Evolutionary conservation across 148 eudicot genomes (phyloP).

Genomic region (Persicaria maculosa): DNA sequence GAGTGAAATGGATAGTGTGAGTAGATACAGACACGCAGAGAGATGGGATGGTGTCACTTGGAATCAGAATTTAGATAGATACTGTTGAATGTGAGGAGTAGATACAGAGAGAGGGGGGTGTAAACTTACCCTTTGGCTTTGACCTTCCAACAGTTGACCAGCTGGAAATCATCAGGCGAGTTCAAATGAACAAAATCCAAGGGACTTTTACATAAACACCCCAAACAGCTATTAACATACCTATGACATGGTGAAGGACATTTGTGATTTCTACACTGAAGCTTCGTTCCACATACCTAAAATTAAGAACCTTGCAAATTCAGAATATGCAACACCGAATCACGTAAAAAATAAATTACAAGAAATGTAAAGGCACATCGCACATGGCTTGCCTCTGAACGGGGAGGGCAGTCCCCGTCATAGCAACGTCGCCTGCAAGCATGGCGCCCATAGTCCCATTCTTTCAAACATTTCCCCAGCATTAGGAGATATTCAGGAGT

Average conservation of each 20-base stretch:
- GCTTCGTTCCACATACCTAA: conserved; percentile 93
- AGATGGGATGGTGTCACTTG: not conserved
- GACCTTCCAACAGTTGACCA: too few relatives aligned
- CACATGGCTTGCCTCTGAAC: conserved; percentile 60
- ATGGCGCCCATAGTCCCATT: conserved; percentile 95
- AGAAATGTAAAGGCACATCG: not conserved
- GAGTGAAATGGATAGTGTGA: too few relatives aligned
- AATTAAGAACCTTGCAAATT: conserved; percentile 21
- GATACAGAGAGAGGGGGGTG: too few relatives aligned
- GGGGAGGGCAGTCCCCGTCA: conserved; percentile 92
- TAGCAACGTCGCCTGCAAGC: conserved; percentile 95
- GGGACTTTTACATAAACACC: too few relatives aligned
- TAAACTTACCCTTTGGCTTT: too few relatives aligned
- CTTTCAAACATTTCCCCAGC: conserved; percentile 69
- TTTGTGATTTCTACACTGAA: conserved; percentile 90
- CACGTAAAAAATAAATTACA: not conserved
- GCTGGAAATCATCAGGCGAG: too few relatives aligned
- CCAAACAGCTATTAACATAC: conserved; percentile 26
- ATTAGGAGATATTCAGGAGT: conserved; percentile 81
- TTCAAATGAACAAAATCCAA: too few relatives aligned
- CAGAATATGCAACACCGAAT: conserved; percentile 9
- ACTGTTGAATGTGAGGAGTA: too few relatives aligned
- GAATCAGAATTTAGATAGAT: not conserved
- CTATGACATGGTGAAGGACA: conserved; percentile 98
- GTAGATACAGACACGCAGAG: too few relatives aligned